Evolutionary conservation across 768 basidiomycete genomes (phyloP), one percentile per base, ranked within the genome.

Genomic region (Trametes cinnabarina): DNA sequence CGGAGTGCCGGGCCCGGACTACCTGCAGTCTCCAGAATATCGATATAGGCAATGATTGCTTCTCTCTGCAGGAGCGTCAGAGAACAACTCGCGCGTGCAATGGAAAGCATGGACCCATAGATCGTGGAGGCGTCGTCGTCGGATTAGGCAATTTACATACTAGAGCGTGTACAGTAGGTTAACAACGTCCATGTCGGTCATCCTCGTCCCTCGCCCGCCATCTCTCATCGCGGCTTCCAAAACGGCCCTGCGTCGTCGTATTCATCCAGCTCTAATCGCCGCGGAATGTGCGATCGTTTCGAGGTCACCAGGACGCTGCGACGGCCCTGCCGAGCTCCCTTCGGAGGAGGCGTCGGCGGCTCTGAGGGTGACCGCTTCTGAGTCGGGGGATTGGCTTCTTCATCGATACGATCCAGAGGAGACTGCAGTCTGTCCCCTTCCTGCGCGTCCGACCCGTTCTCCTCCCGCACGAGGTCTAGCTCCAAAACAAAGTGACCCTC

Each of bases 401-500:
- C 67, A 8, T 66, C 59, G 71, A 78, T 71, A 63, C 56, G 48
- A 4, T 40, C 32, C 35, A 49, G 41, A 25, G 48, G 32, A 2
- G 77, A 63, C 65, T 74, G 68, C 61, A 68, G 65, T 40, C 68
- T 68, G 6, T 68, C 60, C 72, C 78, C 71, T 62, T 79, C 62
- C 40, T 69, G 70, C 51, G 71, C 65, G 62, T 73, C 68, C 43
- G 73, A 68, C 52, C 73, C 25, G 52, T 75, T 73, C 30, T 55
- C 39, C 47, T 56, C 55, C 44, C 26, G 56, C 47, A 65, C 54
- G 10, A 62, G 53, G 30, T 60, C 64, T 34, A 85, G 74, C 70
- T 87, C 85, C n/a, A 87, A 76, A 30, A 86, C 71, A 65, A 71
- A 81, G 47, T 76, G 68, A 6, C 81, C 81, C 62, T 85, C 84